Evolutionary conservation across 345 rosid species (phyloP).

Genomic region (Psidium guajava): DNA sequence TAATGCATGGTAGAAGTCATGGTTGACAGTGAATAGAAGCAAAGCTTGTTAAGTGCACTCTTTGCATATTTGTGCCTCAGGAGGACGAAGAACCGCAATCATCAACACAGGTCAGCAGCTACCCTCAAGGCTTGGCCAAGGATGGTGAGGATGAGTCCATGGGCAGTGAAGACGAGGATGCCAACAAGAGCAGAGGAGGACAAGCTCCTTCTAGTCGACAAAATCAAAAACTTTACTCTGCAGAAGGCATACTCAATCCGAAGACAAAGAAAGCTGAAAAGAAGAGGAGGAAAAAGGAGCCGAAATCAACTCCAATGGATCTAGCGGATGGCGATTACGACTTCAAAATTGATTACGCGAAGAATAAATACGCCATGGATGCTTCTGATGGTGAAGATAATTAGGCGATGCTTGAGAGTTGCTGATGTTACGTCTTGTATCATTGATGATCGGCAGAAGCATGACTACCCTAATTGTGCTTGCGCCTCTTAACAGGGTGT

Average conservation of each 20-base stretch:
- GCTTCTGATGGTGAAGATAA: conserved; percentile 23
- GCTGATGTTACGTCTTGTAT: conserved; percentile 40
- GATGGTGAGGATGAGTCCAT: conserved; percentile 2
- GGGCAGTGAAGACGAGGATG: conserved; percentile 22
- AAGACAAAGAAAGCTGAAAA: conserved; percentile 66
- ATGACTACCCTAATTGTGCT: not conserved
- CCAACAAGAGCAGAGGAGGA: conserved; percentile 23
- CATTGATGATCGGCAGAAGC: not conserved
- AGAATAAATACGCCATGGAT: conserved; percentile 36
- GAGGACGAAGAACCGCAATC: conserved; percentile 21
- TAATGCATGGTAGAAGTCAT: not conserved
- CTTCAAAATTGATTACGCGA: conserved; percentile 67
- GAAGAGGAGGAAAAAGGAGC: conserved; percentile 59
- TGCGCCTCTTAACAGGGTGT: not conserved
- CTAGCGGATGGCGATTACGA: conserved; percentile 58
- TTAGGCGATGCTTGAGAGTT: conserved; percentile 14
- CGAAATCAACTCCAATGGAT: conserved; percentile 23
- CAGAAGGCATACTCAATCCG: conserved; percentile 63
- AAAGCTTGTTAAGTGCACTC: not conserved
- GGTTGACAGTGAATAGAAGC: not conserved
- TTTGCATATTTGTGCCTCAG: conserved; percentile 5
- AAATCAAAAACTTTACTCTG: conserved; percentile 59
- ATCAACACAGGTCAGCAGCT: conserved; percentile 8
- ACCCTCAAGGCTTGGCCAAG: not conserved
- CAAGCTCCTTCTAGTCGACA: conserved; percentile 35